Percentiles rank a stretch among this genome's conserved stretches.
Conservation (phyloP, 345 rosid genomes). For the Pistacia integerrima region DNA sequence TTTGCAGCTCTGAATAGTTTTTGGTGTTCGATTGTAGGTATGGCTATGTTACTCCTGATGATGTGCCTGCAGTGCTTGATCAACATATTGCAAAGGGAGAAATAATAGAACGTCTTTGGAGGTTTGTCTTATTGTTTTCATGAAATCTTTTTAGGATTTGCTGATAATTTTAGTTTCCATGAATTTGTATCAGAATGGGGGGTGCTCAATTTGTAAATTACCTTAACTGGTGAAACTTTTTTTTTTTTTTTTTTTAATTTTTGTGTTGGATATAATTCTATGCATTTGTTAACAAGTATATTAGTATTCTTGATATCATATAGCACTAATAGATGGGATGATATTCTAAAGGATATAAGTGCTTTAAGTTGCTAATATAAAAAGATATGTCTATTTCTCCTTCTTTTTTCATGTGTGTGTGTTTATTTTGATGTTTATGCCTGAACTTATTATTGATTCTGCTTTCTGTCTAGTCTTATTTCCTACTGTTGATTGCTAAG, state of each 20-base stretch:
- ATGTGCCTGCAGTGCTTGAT: conserved; percentile 84
- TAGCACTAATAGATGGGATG: background rate
- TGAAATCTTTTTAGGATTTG: conserved; percentile 4
- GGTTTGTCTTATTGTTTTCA: conserved; percentile 45
- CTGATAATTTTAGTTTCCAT: background rate
- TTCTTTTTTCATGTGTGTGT: background rate
- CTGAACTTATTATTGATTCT: background rate
- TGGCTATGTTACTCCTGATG: conserved; percentile 93
- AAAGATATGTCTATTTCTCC: background rate
- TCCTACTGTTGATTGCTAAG: background rate
- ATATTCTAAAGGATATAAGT: background rate
- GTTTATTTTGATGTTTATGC: background rate
- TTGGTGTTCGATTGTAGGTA: conserved; percentile 56
- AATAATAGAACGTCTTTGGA: conserved; percentile 72
- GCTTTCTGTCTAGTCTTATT: background rate
- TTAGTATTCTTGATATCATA: background rate
- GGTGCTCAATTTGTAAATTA: conserved; percentile 9
- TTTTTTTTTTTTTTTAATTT: background rate
- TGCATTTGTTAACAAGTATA: background rate
- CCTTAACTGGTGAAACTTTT: background rate
- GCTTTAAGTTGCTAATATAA: background rate
- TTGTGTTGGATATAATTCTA: background rate
- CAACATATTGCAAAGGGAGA: conserved; percentile 83
- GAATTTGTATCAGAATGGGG: background rate
- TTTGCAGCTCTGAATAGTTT: background rate